These are phyloP conservation scores for Brasenia schreberi DNA, from an alignment of 164 flowering plant genomes.

Conservation along the genomic window DNA sequence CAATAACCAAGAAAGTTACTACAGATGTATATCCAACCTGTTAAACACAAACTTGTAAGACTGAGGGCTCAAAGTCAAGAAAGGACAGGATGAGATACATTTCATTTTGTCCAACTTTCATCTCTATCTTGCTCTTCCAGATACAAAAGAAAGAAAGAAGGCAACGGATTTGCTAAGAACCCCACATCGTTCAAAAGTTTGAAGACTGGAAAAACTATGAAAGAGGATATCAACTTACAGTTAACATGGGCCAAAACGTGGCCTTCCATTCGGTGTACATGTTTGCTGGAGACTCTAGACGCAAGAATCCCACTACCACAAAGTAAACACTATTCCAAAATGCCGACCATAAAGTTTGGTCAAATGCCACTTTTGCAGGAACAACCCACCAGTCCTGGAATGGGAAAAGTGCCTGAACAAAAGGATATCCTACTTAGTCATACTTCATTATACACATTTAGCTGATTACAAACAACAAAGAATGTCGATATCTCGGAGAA, in stretches of 20 bases:
- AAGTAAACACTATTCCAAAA: constrained; percentile 89
- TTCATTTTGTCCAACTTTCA: too few relatives aligned
- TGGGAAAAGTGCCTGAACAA: constrained; percentile 67
- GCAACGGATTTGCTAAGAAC: neutral
- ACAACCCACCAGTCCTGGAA: constrained; percentile 95
- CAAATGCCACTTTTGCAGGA: constrained; percentile 81
- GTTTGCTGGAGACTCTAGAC: constrained; percentile 50
- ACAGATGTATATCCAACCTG: too few relatives aligned
- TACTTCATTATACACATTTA: neutral
- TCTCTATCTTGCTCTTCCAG: too few relatives aligned
- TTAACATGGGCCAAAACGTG: constrained; percentile 80
- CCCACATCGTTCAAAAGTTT: neutral
- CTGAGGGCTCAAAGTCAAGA: too few relatives aligned
- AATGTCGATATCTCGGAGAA: neutral
- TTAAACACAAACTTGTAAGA: too few relatives aligned
- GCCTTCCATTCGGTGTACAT: constrained; percentile 50
- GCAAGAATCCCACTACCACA: constrained; percentile 48
- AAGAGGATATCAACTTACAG: constrained; percentile 34
- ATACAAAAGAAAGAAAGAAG: too few relatives aligned
- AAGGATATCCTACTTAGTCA: neutral
- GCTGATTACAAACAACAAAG: neutral
- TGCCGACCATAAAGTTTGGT: constrained; percentile 86
- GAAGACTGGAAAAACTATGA: too few relatives aligned
- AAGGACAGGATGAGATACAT: too few relatives aligned
- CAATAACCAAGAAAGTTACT: neutral